Base-by-base conservation (phyloP, 2,329 filamentous ascomycete genomes). In the Sporothrix humicola region DNA sequence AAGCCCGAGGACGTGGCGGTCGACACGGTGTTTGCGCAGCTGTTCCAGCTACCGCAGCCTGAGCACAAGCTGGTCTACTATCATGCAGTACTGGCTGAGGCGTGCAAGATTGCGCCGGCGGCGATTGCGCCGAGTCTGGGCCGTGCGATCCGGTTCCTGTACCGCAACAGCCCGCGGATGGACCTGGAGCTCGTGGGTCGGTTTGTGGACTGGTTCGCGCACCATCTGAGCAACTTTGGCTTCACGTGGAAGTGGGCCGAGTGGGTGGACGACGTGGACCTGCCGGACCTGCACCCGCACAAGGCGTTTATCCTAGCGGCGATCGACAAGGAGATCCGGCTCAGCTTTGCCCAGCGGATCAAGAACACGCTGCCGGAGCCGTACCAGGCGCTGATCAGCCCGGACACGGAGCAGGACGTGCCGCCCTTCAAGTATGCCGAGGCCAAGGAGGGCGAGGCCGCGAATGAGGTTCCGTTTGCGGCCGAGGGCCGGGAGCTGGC, bases 231-330 rank as follows among this genome's bases (percentile, higher is more conserved):
- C 84, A 99, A 99, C 84, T 99, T 99, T 80, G 96, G 97, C 71
- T 99, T 98, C 81, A 96, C 96, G 10, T 99, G 96, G 96, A 98
- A 98, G 83, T 99, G 96, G 96, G 91, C 92, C 17, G 96, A 99
- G 83, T 99, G 96, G 96, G 88, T 93, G 66, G 93, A 95, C 17
- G 94, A 98, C 80, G 90, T 97, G 17, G 87, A 90, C 59, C 87
- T 97, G 37, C 88, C 93, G 0, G 86, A 91, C 74, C 84, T 96
- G 48, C 90, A 97, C 80, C 95, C 96, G 0, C 92, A 91, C 83
- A 98, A 98, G 83, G 93, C 95, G 46, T 98, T 99, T 82, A 96
- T 99, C 76, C 86, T 91, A 71, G 95, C 94, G 23, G 92, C 94
- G 3, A 84, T 99, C 74, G 96, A 99, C 80, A 98, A 98, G 84